Evolutionary conservation across 2,329 filamentous ascomycete genomes (phyloP).

Genomic region (Colletotrichum trifolii): DNA sequence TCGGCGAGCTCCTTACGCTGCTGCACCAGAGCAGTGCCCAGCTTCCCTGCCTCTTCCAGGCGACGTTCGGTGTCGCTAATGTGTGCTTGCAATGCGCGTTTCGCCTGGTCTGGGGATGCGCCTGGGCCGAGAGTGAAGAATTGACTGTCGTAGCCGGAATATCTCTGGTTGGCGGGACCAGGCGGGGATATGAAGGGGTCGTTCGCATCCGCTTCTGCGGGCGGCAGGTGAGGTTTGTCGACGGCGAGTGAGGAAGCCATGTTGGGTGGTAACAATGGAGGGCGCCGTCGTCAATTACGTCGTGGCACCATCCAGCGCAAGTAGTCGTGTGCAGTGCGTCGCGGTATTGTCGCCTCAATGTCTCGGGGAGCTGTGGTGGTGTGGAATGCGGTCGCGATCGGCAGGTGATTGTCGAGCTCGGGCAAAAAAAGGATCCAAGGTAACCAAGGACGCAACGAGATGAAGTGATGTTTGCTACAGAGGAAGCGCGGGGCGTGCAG

Average conservation of each 20-base stretch:
- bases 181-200: slow-evolving; percentile 70
- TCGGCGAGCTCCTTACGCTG: slow-evolving; percentile 88
- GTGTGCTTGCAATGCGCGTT: slow-evolving; percentile 89
- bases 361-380: slow-evolving; percentile 10
- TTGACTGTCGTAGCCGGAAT: slow-evolving; percentile 84
- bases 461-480: slow-evolving; percentile 16
- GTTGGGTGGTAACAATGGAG: slow-evolving; percentile 38
- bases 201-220: slow-evolving; percentile 50
- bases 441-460: background rate
- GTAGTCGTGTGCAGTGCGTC: slow-evolving; percentile 4
- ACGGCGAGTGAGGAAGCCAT: slow-evolving; percentile 58
- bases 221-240: slow-evolving; percentile 54
- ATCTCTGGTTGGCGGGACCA: slow-evolving; percentile 70
- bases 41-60: slow-evolving; percentile 88
- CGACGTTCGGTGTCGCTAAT: slow-evolving; percentile 91
- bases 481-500: slow-evolving; percentile 31
- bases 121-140: slow-evolving; percentile 81
- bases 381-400: slow-evolving; percentile 15
- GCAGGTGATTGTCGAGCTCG: slow-evolving; percentile 12
- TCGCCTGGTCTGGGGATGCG: slow-evolving; percentile 86
- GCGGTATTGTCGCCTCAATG: slow-evolving; percentile 3
- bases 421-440: background rate
- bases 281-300: slow-evolving; percentile 32
- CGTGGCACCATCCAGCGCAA: slow-evolving; percentile 34
- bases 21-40: slow-evolving; percentile 87